These are phyloP conservation scores for Davidsoniella neocaledoniae DNA, from an alignment of 2,329 filamentous ascomycete species.

Conservation along the genomic window DNA sequence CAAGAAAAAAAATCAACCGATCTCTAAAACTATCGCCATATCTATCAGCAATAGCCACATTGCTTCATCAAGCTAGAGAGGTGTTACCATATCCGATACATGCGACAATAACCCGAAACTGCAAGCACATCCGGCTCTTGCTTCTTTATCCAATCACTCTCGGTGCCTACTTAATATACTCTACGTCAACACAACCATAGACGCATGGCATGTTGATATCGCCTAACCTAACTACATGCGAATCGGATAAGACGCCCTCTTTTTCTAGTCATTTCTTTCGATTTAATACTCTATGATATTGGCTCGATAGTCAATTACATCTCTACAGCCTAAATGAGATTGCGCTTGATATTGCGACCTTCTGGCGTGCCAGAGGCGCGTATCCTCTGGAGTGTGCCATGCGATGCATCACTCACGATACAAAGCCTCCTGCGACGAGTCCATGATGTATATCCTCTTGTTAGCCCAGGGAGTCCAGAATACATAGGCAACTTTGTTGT, in stretches of 20 bases:
- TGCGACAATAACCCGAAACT: neutral
- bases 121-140: too few relatives aligned
- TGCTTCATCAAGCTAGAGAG: neutral
- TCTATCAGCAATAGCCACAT: too few relatives aligned
- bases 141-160: too few relatives aligned
- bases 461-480: too few relatives aligned
- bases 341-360: conserved; percentile 56
- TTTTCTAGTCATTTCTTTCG: too few relatives aligned
- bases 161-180: neutral
- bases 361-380: conserved; percentile 56
- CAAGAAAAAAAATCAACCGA: too few relatives aligned
- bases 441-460: too few relatives aligned
- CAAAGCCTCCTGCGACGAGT: too few relatives aligned
- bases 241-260: too few relatives aligned
- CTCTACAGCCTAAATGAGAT: conserved; percentile 32
- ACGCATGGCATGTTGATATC: too few relatives aligned
- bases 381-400: conserved; percentile 52
- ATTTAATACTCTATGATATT: neutral
- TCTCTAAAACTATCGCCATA: too few relatives aligned
- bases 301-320: neutral
- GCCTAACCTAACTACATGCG: neutral
- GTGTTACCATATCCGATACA: neutral
- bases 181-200: neutral
- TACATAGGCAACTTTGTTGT: conserved; percentile 70
- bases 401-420: conserved; percentile 13